Base-by-base conservation (phyloP, 2,329 filamentous ascomycete genomes). In the Monosporascus cannonballus region DNA sequence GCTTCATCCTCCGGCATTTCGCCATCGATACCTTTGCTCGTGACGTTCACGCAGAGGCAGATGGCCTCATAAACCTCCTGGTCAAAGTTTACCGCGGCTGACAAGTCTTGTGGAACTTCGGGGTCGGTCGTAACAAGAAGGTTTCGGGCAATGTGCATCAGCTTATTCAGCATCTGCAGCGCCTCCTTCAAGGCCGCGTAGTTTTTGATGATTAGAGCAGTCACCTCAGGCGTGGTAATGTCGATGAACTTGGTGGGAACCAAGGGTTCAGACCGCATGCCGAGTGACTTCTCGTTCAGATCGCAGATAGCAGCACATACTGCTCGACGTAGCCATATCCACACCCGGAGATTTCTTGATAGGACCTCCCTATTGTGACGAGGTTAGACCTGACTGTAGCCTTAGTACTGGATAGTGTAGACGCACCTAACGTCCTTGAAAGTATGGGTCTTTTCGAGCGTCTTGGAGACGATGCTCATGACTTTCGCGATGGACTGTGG, bases 141-240 rank as follows among this genome's bases (percentile, higher is more conserved):
- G 57, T 86, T 86, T 48, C 83, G 72, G 1, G 82, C 81, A 61
- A 86, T 84, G 55, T 85, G 81, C 79, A 86, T 81, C 53, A 86
- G 71, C 69, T 84, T 85, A 71, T 85, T 85, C 50, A 86, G 72
- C 53, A 82, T 78, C 50, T 80, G 78, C 52, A 86, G 68, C 53
- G 86, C 83, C 54, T 85, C 81, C 61, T 83, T 82, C 54, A 86
- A 74, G 25, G 74, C 73, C 6, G 72, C 74, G 61, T 84, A 81
- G 64, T 86, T 84, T 68, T 81, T 81, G 37, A 84, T 75, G 54
- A 86, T 85, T 38, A 86, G 70, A 17, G 77, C 75, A 1, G 81
- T 84, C 65, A 80, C 83, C 66, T 86, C 83, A 37, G 81, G 78
- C 2, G 80, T 76, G n/a, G 77, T 81, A 51, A 81, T 76, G 34